Evolutionary conservation across 2,329 filamentous ascomycete genomes (phyloP), one percentile per base, ranked within the genome.

Genomic region (Trematosphaeria pertusa): DNA sequence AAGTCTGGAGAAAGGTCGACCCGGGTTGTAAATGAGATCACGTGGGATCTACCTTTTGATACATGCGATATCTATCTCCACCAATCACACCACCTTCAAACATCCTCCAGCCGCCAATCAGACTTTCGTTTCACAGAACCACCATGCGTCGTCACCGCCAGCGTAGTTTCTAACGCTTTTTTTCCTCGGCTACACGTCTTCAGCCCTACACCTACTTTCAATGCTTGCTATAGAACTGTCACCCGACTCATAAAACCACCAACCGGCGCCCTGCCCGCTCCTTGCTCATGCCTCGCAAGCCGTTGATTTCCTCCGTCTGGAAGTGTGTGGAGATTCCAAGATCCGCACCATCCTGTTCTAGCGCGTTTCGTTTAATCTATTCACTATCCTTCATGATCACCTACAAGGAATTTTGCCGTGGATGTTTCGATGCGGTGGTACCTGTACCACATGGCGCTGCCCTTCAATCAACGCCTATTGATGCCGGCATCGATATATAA

Each of bases 291-390:
- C 37, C 48, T 9, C 32, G 30, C 28, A 37, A 37, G 19, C 11
- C 31, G 37, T 14, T n/a, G 26, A 15, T 40, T 42, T 43, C 33
- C 46, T 48, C 45, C 51, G 30, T 46, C 30, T 37, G 46, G 37
- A 44, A 43, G 37, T 19, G 37, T 43, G 38, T 37, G 41, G n/a
- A n/a, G 38, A 33, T 38, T 36, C 49, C 43, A 49, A 43, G 33
- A 46, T 38, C 36, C 37, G 33, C 40, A 52, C 46, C 30, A 40
- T 50, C 28, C 43, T 26, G 41, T 45, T 39, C 44, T 67, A 64
- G 62, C 58, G 63, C 33, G 53, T 60, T 62, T 63, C 53, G 51
- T 53, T 55, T 65, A 69, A 69, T 70, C 51, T 60, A 66, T 53
- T 37, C 49, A 43, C 49, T 50, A 46, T 56, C 58, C 53, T 59